Evolutionary conservation across 805 yeast genomes (phyloP), one percentile per base, ranked within the genome.

Genomic region (Ogataea kodamae): DNA sequence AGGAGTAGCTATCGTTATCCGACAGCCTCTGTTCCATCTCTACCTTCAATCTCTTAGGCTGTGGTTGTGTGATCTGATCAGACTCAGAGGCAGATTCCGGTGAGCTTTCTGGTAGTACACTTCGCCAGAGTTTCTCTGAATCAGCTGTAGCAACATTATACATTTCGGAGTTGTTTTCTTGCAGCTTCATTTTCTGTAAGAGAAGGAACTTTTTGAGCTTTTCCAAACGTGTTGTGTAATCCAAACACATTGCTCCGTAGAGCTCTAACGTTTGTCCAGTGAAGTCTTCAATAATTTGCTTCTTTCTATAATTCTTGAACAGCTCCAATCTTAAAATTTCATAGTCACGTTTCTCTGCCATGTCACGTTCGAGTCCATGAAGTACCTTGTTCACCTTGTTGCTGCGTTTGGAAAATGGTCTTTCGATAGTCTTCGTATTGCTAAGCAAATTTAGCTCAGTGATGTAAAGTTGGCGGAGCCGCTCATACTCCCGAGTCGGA

Each of bases 281-380:
- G 33, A 47, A 62, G 5, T 39, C 37, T 9, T 43, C 45, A 20
- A 53, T 18, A 6, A 52, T 48, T 22, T 53, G 50, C 20, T 54
- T 46, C 18, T 50, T 46, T 22, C 42, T 42, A 33, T 53, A 61
- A 5, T 50, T 38, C 24, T 52, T 42, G 46, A 40, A 41, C 3
- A 46, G 28, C 25, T 54, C 49, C 12, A 55, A 39, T 18, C 59
- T 42, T 7, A 53, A 28, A 5, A 64, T 20, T 27, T 59, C 62
- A 30, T 40, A 55, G 34, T 64, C 68, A 28, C 61, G 45, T 22
- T 33, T 33, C 29, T 65, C 70, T 4, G 39, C 37, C 22, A 62
- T 29, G 41, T 65, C 68, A 18, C 48, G 48, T 22, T 54, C 57
- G 7, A 52, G 22, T 6, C 52, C 49, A 22, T 37, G 22, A 6